Base-by-base conservation (phyloP, 371 early-diverging fungal genomes). In the Lichtheimia ornata region DNA sequence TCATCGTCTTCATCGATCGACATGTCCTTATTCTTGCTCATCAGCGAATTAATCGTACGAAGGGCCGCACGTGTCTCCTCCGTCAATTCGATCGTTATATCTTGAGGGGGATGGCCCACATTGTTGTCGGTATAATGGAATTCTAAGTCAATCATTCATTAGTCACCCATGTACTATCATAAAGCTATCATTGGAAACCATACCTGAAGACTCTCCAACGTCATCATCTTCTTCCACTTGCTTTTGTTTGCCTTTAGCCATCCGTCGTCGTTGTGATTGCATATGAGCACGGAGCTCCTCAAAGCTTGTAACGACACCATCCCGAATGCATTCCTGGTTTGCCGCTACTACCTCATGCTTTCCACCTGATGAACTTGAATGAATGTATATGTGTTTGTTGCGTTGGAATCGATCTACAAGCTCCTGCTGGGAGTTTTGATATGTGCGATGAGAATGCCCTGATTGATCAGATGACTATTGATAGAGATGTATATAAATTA, bases 21-120 rank as follows among this genome's bases (percentile, higher is more conserved):
- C 56, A 42, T 56, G 4, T 43, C 49, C 44, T 49, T 25, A 15
- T 30, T 22, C 53, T 52, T 52, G 44, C 14, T 15, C 22, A 61
- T 30, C 47, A 61, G 17, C 15, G 53, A 49, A 45, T 54, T 20
- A 25, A 61, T 35, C 18, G 53, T 25, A 15, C 59, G 17, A 28
- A 63, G 65, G 28, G 68, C 72, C 7, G 59, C 64, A 7, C 35
- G 27, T 6, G 72, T 68, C 57, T 68, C 66, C 14, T 53, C 50
- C 12, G 72, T 72, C 2, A 51, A 55, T 43, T 65, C 52, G 9
- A 28, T 53, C 1, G 62, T 41, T 27, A 61, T 55, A 44, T 43
- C 40, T 35, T 11, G 35, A 6, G 2, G 4, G 35, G 35, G 1
- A 35, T 35, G 11, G 2, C 9, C 5, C 27, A 28, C 44, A 17